A percentile compares a stretch with the other conserved stretches of the same genome.
phyloP scores from a whole-genome alignment of 345 rosid species.

The Anastatica hierochuntica region DNA sequence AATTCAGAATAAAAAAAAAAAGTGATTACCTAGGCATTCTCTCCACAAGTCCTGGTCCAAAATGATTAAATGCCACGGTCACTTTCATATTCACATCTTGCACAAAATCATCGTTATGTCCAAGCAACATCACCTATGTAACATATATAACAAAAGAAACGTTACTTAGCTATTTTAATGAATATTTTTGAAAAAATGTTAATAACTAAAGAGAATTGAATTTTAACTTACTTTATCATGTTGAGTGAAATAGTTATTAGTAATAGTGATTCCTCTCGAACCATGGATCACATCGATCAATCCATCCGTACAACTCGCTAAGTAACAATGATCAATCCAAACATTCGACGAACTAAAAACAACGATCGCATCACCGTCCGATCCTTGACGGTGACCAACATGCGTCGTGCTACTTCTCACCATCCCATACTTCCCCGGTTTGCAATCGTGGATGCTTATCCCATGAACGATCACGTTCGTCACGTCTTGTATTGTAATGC shows the following conservation, averaged over 20 bases:
- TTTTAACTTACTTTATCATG: slow-evolving; percentile 56
- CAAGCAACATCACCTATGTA: slow-evolving; percentile 80
- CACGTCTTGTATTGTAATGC: slow-evolving; percentile 66
- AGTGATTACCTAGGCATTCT: slow-evolving; percentile 81
- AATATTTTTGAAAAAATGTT: no score
- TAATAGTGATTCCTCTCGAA: slow-evolving; percentile 66
- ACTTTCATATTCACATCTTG: slow-evolving; percentile 79
- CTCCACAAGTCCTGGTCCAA: slow-evolving; percentile 76
- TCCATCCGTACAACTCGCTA: slow-evolving; percentile 61
- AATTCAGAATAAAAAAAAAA: no score
- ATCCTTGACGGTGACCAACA: slow-evolving; percentile 51
- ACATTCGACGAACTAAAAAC: slow-evolving; percentile 60
- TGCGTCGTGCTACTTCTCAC: slow-evolving; percentile 34
- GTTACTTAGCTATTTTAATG: no score
- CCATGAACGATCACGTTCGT: slow-evolving; percentile 78
- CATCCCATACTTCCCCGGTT: slow-evolving; percentile 42
- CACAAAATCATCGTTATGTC: slow-evolving; percentile 60
- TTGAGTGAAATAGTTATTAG: slow-evolving; percentile 72
- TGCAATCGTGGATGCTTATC: slow-evolving; percentile 72
- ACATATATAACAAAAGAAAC: background rate
- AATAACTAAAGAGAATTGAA: background rate
- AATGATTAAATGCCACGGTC: slow-evolving; percentile 72
- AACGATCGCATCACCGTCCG: slow-evolving; percentile 70
- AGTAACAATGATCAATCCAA: slow-evolving; percentile 82
- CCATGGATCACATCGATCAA: slow-evolving; percentile 80